A percentile compares a stretch with the other conserved stretches of the same genome.
These are phyloP conservation scores for Erodium moschatum DNA, from an alignment of 441 rosid genomes.

Conservation along the genomic window DNA sequence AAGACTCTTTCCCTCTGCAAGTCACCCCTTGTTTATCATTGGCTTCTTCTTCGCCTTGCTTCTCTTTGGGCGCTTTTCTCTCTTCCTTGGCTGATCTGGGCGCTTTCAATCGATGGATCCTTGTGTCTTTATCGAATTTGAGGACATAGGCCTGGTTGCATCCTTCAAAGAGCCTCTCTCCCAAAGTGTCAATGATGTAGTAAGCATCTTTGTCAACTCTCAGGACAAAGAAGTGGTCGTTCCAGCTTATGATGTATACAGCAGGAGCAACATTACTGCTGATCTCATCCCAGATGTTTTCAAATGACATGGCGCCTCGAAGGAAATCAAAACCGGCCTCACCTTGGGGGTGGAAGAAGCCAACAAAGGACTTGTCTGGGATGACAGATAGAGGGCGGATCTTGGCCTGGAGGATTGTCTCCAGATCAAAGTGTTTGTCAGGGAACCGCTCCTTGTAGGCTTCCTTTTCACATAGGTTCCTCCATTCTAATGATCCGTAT, in stretches of 20 bases:
- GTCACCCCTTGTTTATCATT: conserved; percentile 27
- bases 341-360: conserved; percentile 69
- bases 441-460: conserved; percentile 48
- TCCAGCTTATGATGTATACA: conserved; percentile 72
- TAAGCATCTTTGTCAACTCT: conserved; percentile 68
- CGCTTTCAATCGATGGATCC: conserved; percentile 30
- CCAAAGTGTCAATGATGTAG: conserved; percentile 72
- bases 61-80: conserved; percentile 24
- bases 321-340: conserved; percentile 51
- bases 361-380: conserved; percentile 57
- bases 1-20: conserved; percentile 57
- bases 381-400: conserved; percentile 43
- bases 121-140: conserved; percentile 48
- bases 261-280: conserved; percentile 28
- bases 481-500: conserved; percentile 78
- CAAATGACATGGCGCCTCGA: conserved; percentile 71
- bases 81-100: neutral
- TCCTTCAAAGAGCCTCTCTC: conserved; percentile 77
- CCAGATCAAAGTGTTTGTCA: conserved; percentile 82
- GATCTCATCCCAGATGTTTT: conserved; percentile 75
- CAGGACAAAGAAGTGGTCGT: conserved; percentile 76
- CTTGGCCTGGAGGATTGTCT: conserved; percentile 67
- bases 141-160: conserved; percentile 66
- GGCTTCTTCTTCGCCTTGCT: neutral
- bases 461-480: conserved; percentile 59